These are phyloP conservation scores for Aquilaria sinensis DNA, from an alignment of 345 rosid genomes.

Conservation along the genomic window DNA sequence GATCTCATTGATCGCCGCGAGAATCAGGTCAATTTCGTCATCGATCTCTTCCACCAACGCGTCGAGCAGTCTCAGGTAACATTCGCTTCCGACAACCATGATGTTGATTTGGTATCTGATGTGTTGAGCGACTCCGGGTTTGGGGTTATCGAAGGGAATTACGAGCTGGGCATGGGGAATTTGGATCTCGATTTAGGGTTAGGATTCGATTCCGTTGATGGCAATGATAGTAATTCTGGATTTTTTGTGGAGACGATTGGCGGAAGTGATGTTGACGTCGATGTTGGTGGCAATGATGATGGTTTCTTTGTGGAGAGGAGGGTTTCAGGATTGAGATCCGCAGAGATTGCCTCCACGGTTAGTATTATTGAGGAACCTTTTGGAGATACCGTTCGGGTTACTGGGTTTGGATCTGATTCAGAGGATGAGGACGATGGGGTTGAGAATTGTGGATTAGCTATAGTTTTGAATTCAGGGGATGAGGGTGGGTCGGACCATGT, in stretches of 20 bases:
- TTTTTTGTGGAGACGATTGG: conserved; percentile 23
- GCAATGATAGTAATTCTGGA: conserved; percentile 20
- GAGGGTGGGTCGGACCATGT: conserved; percentile 26
- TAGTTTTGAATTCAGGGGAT: conserved; percentile 45
- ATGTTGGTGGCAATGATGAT: conserved; percentile 22
- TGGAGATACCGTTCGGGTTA: conserved; percentile 24
- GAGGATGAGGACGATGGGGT: conserved; percentile 32
- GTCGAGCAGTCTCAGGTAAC: conserved; percentile 73
- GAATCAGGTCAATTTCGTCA: conserved; percentile 67
- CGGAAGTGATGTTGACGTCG: conserved; percentile 21
- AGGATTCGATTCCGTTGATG: conserved; percentile 35
- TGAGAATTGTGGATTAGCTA: conserved; percentile 26
- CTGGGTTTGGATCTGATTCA: conserved; percentile 41
- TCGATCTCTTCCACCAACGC: conserved; percentile 90
- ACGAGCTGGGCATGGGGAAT: conserved; percentile 26
- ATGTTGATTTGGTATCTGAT: conserved; percentile 25
- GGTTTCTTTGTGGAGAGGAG: conserved; percentile 51
- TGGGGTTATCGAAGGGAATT: conserved; percentile 36
- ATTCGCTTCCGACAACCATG: conserved; percentile 2
- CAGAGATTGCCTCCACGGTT: conserved; percentile 27
- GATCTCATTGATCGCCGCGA: conserved; percentile 47
- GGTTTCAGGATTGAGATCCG: conserved; percentile 26
- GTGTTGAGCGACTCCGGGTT: conserved; percentile 30
- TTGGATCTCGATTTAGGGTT: conserved; percentile 42
- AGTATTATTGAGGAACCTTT: conserved; percentile 4